phyloP scores from a whole-genome alignment of 1,284 basidiomycete genomes.

The Kalmanozyma brasiliensis region DNA sequence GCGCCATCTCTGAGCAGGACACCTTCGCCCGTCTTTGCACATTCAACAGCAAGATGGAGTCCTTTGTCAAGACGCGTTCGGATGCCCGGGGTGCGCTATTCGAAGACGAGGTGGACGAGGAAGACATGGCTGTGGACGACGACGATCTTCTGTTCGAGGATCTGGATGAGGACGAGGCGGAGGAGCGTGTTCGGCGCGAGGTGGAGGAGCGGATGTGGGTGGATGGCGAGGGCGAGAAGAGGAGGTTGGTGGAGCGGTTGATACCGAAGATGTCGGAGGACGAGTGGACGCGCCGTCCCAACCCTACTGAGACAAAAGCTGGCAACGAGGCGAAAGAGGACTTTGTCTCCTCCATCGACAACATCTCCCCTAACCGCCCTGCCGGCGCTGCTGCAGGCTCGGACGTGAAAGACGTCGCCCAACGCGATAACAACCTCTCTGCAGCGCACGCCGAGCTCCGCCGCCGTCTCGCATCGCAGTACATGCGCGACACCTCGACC shows the following conservation, averaged over 20 bases:
- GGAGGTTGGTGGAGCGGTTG: conserved; percentile 22
- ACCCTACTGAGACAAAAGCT: neutral
- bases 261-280: conserved; percentile 31
- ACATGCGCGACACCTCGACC: conserved; percentile 37
- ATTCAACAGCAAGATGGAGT: conserved; percentile 57
- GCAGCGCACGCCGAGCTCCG: conserved; percentile 24
- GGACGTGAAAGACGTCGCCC: neutral
- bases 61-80: conserved; percentile 56
- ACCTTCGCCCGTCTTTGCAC: conserved; percentile 43
- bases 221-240: conserved; percentile 16
- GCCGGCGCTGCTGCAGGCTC: too few relatives aligned
- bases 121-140: conserved; percentile 36
- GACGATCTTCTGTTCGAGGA: conserved; percentile 44
- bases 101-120: conserved; percentile 48
- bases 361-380: conserved; percentile 10
- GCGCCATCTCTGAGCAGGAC: conserved; percentile 38
- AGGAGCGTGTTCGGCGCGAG: conserved; percentile 12
- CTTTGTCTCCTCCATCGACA: conserved; percentile 34
- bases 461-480: conserved; percentile 34
- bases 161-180: conserved; percentile 32
- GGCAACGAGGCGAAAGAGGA: neutral
- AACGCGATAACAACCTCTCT: conserved; percentile 12
- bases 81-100: conserved; percentile 60
- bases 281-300: conserved; percentile 28
- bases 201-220: conserved; percentile 18